These are phyloP conservation scores for Avicennia marina DNA, from an alignment of 257 asterid species.

Conservation along the genomic window DNA sequence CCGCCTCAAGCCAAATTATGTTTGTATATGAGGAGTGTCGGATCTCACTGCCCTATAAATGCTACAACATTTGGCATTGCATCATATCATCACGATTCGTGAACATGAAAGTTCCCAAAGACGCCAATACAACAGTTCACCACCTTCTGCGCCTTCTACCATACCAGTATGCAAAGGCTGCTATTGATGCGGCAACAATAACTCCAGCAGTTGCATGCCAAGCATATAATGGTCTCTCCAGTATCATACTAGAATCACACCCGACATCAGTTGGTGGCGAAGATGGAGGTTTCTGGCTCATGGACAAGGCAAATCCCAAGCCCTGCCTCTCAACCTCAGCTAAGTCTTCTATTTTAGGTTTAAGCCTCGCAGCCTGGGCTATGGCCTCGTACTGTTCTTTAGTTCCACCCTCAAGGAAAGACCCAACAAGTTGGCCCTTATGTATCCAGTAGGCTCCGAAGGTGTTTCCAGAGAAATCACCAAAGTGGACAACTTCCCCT, in stretches of 20 bases:
- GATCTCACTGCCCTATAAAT: not conserved
- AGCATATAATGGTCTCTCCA: constrained; percentile 36
- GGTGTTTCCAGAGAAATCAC: constrained; percentile 43
- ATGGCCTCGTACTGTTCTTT: constrained; percentile 64
- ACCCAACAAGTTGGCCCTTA: constrained; percentile 55
- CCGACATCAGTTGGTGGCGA: constrained; percentile 13
- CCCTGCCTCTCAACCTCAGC: constrained; percentile 55
- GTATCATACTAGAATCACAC: constrained; percentile 14
- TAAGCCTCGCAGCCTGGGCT: constrained; percentile 50
- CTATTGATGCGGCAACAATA: constrained; percentile 57
- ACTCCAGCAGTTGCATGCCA: constrained; percentile 76
- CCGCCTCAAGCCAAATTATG: not conserved
- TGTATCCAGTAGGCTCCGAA: constrained; percentile 75
- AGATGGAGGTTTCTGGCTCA: constrained; percentile 23
- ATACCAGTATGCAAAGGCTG: constrained; percentile 75
- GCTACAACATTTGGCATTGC: constrained; percentile 19
- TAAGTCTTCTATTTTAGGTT: constrained; percentile 40
- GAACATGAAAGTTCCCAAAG: not conserved
- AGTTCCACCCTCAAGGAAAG: constrained; percentile 84
- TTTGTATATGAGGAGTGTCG: not conserved
- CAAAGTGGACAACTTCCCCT: constrained; percentile 57
- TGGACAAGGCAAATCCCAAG: constrained; percentile 44
- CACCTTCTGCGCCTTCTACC: constrained; percentile 60
- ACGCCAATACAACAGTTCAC: constrained; percentile 27
- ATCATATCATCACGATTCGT: not conserved